These are phyloP conservation scores for Aphanomyces invadans DNA, from an alignment of 352 stramenopile species.

Conservation along the genomic window DNA sequence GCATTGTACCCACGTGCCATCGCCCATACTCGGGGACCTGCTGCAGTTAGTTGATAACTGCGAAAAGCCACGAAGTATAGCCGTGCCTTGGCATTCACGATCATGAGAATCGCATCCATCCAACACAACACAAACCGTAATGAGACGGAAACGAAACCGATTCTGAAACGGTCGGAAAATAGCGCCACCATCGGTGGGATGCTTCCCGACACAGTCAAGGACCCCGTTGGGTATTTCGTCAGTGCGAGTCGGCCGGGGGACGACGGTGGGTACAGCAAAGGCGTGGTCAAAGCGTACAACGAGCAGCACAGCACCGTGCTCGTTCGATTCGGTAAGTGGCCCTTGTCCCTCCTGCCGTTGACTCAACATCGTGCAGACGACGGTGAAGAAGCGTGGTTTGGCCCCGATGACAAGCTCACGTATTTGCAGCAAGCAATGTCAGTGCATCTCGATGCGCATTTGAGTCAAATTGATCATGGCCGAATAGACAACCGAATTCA, in stretches of 20 bases:
- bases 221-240: conserved; percentile 8
- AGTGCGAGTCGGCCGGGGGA: neutral
- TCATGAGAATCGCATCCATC: no score
- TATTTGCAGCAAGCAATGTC: neutral
- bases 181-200: neutral
- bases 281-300: conserved; percentile 9
- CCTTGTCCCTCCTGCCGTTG: no score
- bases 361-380: neutral
- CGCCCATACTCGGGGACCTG: no score
- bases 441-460: no score
- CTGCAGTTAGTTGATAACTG: no score
- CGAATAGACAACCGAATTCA: no score
- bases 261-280: neutral
- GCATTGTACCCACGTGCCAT: no score
- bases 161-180: no score
- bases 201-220: conserved; percentile 3
- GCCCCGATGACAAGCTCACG: neutral
- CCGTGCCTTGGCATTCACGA: no score
- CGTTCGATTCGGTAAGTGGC: neutral
- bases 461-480: no score
- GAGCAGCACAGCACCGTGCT: conserved; percentile 3
- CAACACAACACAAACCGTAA: neutral
- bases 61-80: no score
- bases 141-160: no score
- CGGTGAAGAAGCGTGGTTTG: conserved; percentile 10